Conservation (phyloP, 257 asterid species). For the Catharanthus roseus region DNA sequence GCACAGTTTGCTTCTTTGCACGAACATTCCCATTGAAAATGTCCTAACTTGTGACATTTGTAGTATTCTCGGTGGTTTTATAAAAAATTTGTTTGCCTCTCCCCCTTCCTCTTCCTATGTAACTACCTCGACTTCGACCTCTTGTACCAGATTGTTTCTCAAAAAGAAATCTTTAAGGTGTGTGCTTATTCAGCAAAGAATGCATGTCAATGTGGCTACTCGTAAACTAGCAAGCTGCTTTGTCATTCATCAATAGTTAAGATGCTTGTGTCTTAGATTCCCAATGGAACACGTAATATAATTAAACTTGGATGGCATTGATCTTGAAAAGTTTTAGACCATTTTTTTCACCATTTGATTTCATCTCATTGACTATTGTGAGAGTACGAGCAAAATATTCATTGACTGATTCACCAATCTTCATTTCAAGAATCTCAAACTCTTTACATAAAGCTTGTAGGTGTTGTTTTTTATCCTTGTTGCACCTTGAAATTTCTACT, state of each 20-base stretch:
- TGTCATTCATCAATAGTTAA: neutral
- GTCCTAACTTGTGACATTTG: neutral
- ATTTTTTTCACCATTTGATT: too few species aligned
- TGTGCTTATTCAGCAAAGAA: too few species aligned
- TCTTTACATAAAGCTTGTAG: too few species aligned
- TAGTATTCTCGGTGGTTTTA: neutral
- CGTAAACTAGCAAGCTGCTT: neutral
- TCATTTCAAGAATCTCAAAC: too few species aligned
- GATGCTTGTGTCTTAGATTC: neutral
- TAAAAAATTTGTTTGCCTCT: neutral
- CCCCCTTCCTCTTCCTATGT: neutral
- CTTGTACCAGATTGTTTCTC: too few species aligned
- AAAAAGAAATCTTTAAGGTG: too few species aligned
- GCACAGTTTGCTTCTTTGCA: neutral
- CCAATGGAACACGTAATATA: neutral
- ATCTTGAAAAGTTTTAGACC: neutral
- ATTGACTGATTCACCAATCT: too few species aligned
- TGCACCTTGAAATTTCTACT: too few species aligned
- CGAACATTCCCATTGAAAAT: neutral
- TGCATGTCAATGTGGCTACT: neutral
- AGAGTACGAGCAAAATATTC: too few species aligned
- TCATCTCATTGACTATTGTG: too few species aligned
- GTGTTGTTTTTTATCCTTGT: too few species aligned
- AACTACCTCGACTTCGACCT: neutral
- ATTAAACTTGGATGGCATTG: neutral